These are phyloP conservation scores for Aureobasidium sp. DNA, from an alignment of 2,329 filamentous ascomycete species.

Conservation along the genomic window DNA sequence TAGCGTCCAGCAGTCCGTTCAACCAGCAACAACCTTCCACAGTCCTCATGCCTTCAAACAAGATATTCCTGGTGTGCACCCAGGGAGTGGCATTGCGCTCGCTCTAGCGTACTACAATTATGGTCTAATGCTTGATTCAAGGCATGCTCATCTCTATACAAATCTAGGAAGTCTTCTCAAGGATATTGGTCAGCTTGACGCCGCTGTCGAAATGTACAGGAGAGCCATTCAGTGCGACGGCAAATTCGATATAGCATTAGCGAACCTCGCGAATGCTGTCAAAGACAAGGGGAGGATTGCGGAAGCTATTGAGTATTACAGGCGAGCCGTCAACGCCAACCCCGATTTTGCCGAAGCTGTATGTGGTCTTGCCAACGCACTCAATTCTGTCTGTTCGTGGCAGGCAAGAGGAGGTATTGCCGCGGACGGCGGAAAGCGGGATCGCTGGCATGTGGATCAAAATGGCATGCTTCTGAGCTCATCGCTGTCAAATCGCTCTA, in stretches of 20 bases:
- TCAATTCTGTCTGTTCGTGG: constrained; percentile 97
- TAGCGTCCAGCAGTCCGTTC: constrained; percentile 68
- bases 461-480: constrained; percentile 76
- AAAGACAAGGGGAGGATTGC: constrained; percentile 91
- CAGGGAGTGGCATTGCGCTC: constrained; percentile 79
- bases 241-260: constrained; percentile 94
- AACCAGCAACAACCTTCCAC: constrained; percentile 33
- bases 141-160: constrained; percentile 93
- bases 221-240: constrained; percentile 85
- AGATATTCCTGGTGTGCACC: constrained; percentile 67
- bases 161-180: constrained; percentile 93
- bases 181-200: constrained; percentile 85
- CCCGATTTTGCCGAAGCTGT: constrained; percentile 96
- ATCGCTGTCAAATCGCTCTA: constrained; percentile 50
- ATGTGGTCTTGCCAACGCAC: constrained; percentile 85
- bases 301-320: constrained; percentile 90
- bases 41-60: constrained; percentile 25
- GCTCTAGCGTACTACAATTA: constrained; percentile 95
- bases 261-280: constrained; percentile 93
- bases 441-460: constrained; percentile 90
- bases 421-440: constrained; percentile 63
- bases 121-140: constrained; percentile 74
- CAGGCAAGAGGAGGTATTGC: constrained; percentile 78
- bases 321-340: constrained; percentile 80
- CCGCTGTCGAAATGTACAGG: constrained; percentile 96